Percentiles rank a stretch among this genome's conserved stretches.
These are phyloP conservation scores for Fusarium sp. DNA, from an alignment of 2,329 filamentous ascomycete species.

Conservation along the genomic window DNA sequence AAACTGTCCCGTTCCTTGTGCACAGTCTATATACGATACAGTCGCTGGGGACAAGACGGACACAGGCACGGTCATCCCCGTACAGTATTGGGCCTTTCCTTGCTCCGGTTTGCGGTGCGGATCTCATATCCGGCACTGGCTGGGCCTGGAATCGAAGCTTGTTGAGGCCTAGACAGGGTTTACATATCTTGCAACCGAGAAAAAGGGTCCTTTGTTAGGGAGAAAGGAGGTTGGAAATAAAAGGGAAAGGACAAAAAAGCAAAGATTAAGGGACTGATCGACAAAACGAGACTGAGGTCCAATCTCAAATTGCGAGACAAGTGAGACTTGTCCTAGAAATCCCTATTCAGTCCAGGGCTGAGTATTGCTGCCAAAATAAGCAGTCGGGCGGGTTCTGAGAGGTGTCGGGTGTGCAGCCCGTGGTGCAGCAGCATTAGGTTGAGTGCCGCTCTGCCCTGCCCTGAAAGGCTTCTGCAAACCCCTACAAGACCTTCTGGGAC, in stretches of 20 bases:
- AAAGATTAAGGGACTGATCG: slow-evolving; percentile 15
- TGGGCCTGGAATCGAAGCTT: slow-evolving; percentile 38
- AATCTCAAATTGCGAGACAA: slow-evolving; percentile 18
- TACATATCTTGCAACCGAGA: slow-evolving; percentile 15
- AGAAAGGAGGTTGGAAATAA: slow-evolving; percentile 1
- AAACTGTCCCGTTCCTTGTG: slow-evolving; percentile 36
- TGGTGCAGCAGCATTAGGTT: slow-evolving; percentile 8
- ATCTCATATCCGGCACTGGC: slow-evolving; percentile 45
- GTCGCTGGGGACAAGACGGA: slow-evolving; percentile 42
- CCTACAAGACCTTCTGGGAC: slow-evolving; percentile 27
- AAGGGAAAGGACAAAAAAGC: slow-evolving; percentile 1
- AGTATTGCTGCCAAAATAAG: slow-evolving; percentile 24
- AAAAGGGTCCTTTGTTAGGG: slow-evolving; percentile 26
- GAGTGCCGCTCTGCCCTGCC: slow-evolving; percentile 22
- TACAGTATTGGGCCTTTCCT: slow-evolving; percentile 32
- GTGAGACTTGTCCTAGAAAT: slow-evolving; percentile 16
- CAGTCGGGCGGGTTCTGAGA: neutral
- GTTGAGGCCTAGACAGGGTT: slow-evolving; percentile 29
- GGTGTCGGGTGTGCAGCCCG: neutral
- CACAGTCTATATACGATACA: slow-evolving; percentile 17
- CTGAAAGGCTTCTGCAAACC: slow-evolving; percentile 27
- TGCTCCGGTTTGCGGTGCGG: slow-evolving; percentile 39
- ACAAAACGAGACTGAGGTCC: neutral
- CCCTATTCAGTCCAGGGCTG: slow-evolving; percentile 19
- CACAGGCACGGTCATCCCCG: slow-evolving; percentile 44